A percentile compares a stretch with the other conserved stretches of the same genome.
These are phyloP conservation scores for Tetratostichococcus sp. DNA, from an alignment of 139 green algal species.

Conservation along the genomic window DNA sequence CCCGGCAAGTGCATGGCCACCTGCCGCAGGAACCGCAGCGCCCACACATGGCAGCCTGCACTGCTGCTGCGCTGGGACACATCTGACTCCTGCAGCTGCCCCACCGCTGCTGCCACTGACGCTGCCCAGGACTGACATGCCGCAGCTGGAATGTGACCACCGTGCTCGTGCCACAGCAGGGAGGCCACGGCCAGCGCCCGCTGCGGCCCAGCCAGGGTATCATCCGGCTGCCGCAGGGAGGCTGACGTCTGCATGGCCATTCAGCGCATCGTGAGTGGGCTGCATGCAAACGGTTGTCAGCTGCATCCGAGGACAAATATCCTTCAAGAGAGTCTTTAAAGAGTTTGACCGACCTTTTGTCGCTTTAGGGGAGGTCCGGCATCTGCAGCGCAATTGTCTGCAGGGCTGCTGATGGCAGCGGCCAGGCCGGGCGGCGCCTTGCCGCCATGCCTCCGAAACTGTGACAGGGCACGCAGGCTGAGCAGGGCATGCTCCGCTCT, in stretches of 20 bases:
- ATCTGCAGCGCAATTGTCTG: too few relatives aligned
- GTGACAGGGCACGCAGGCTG: slow-evolving; percentile 11
- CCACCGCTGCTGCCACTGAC: neutral
- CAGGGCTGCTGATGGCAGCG: neutral
- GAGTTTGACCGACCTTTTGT: neutral
- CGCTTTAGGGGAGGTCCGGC: neutral
- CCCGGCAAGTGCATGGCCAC: neutral
- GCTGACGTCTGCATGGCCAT: neutral
- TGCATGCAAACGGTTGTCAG: neutral
- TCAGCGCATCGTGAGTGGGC: neutral
- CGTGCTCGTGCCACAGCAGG: neutral
- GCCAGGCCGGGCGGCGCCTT: neutral
- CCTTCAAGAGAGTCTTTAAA: neutral
- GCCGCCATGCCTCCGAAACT: slow-evolving; percentile 2
- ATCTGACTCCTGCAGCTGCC: neutral
- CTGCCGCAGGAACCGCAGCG: neutral
- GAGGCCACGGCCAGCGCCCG: neutral
- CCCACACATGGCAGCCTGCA: neutral
- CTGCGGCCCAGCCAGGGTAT: too few relatives aligned
- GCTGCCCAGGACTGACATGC: neutral
- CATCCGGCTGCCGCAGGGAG: neutral
- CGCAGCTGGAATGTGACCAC: neutral
- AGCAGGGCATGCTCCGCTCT: slow-evolving; percentile 20
- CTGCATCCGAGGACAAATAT: too few relatives aligned
- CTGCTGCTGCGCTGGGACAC: neutral